A percentile compares a stretch with the other conserved stretches of the same genome.
phyloP scores from a whole-genome alignment of 257 asterid species.

The Fraxinus cuspidata region DNA sequence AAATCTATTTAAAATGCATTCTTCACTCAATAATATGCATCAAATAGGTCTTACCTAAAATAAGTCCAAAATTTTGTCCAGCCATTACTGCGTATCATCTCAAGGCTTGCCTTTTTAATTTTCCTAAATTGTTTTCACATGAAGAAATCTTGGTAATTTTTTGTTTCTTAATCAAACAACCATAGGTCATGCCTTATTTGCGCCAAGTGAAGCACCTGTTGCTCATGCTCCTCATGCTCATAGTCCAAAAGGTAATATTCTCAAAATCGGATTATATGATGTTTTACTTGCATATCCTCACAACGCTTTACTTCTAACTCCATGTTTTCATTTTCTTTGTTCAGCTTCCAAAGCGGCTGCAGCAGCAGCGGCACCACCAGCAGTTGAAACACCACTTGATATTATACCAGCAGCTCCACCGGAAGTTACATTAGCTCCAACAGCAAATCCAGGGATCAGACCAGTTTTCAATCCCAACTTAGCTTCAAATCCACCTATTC shows the following conservation, averaged over 20 bases:
- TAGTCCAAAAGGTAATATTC: conserved; percentile 42
- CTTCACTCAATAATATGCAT: too few species aligned
- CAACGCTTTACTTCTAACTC: neutral
- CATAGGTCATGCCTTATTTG: conserved; percentile 55
- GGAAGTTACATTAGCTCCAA: conserved; percentile 39
- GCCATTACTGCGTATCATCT: neutral
- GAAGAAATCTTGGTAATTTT: too few species aligned
- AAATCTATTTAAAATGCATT: too few species aligned
- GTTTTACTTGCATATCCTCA: too few species aligned
- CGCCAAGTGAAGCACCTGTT: conserved; percentile 47
- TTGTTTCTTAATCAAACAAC: too few species aligned
- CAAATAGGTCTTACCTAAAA: too few species aligned
- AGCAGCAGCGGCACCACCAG: conserved; percentile 37
- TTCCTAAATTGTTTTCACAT: too few species aligned
- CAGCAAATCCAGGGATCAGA: conserved; percentile 49
- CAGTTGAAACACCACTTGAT: conserved; percentile 18
- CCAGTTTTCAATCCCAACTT: conserved; percentile 54
- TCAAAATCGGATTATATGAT: conserved; percentile 4
- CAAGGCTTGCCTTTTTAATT: too few species aligned
- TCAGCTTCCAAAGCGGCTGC: conserved; percentile 53
- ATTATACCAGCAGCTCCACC: conserved; percentile 46
- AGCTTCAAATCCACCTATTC: conserved; percentile 32
- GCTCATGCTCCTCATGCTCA: conserved; percentile 28
- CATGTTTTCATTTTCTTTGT: neutral
- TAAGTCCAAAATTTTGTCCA: neutral